Evolutionary conservation across 1,284 basidiomycete genomes (phyloP), one percentile per base, ranked within the genome.

Genomic region (Sanghuangporus baumii): DNA sequence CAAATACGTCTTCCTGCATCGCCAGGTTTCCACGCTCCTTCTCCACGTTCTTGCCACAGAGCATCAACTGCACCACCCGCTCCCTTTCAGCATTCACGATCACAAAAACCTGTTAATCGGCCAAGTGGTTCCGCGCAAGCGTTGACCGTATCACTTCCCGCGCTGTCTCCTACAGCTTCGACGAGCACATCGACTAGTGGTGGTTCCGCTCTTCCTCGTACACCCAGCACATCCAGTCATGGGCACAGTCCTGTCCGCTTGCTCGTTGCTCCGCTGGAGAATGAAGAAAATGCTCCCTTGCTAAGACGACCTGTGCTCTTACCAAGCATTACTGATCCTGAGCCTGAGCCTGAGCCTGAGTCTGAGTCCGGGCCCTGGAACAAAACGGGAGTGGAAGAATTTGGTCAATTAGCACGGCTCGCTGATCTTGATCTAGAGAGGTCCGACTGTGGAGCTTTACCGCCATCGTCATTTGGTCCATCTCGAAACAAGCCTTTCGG

Each of bases 181-280:
- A 61, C 52, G 38, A 16, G 23, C 16, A 46, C 59, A 20, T 31
- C 43, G 6, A 52, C 58, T 1, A 51, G 48, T 46, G 23, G 41
- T 38, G 58, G 58, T 14, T 48, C 47, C 12, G 36, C 46, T 2
- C 23, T 52, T 20, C 58, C 58, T 7, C 58, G 48, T 14, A 59
- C 58, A 7, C 58, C 58, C 36, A 59, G 47, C 37, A 46, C 34
- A 37, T 59, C 58, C 8, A 59, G 58, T 37, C 58, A 51, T n/a
- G 58, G 36, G 6, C 50, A 59, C 26, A 41, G 50, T 51, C 46
- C 58, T 23, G 58, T 38, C 9, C 31, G 50, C 14, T 37, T 59
- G 37, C 58, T 59, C 16, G 50, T 34, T 20, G 47, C 47, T 3
- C 58, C 58, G 18, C 34, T 36, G 31, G 58, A 59, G 31, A 37